Conservation (phyloP, 2,329 filamentous ascomycete species). For the Penicillium sp. region DNA sequence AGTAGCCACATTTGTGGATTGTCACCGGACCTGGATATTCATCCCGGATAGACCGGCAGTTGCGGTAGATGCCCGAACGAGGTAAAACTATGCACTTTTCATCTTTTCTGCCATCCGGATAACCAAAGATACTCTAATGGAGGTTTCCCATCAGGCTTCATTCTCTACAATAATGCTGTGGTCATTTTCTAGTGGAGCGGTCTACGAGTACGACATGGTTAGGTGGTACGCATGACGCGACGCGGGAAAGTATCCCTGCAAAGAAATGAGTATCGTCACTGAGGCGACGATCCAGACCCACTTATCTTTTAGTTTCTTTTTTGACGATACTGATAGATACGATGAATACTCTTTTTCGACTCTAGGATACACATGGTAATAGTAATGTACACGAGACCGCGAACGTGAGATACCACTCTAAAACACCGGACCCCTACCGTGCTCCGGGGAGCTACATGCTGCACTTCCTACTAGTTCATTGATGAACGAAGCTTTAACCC, state of each 20-base stretch:
- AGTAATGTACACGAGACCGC: slow-evolving; percentile 5
- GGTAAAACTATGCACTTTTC: neutral
- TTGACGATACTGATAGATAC: neutral
- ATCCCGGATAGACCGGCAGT: slow-evolving; percentile 22
- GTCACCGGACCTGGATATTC: slow-evolving; percentile 24
- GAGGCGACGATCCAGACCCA: slow-evolving; percentile 25
- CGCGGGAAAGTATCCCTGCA: slow-evolving; percentile 13
- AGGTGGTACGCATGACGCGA: slow-evolving; percentile 22
- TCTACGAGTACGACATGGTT: slow-evolving; percentile 5
- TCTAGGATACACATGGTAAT: slow-evolving; percentile 1
- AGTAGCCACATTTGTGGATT: slow-evolving; percentile 21
- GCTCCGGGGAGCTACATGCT: neutral
- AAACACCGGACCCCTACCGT: slow-evolving; percentile 1
- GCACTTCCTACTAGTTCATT: slow-evolving; percentile 3
- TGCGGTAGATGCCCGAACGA: slow-evolving; percentile 8
- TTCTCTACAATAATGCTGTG: neutral
- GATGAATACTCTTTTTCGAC: slow-evolving; percentile 16
- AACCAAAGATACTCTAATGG: neutral
- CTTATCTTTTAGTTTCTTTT: slow-evolving; percentile 4
- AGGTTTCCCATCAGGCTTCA: neutral
- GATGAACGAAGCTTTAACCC: neutral
- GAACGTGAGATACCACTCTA: neutral
- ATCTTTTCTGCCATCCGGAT: neutral
- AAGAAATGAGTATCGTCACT: slow-evolving; percentile 25
- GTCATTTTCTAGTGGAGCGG: neutral